Base-by-base conservation (phyloP, 768 basidiomycete species). In the Leucocoprinus leucothites region DNA sequence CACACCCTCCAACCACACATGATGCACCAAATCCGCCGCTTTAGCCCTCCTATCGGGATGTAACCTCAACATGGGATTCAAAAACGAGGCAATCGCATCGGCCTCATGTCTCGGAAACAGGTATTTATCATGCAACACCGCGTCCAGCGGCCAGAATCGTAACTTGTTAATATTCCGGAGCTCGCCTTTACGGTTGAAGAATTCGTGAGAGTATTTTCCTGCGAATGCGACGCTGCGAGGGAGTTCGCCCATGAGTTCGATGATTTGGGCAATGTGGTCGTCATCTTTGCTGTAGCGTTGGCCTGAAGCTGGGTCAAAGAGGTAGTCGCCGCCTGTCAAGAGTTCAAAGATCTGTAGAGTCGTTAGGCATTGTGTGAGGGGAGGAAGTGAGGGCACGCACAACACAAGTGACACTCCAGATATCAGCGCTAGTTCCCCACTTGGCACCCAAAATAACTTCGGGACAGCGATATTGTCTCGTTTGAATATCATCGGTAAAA, bases 401-500 rank as follows among this genome's bases (percentile, higher is more conserved):
- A 69, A 98, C 84, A 71, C 94, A 96, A 0, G 95, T 88, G 0
- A 98, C 89, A 63, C 90, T 93, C 97, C 97, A 99, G 21, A 97
- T 85, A 71, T 99, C 97, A 22, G 94, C 94, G 62, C 90, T 94
- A 9, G 93, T 78, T 3, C 93, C 91, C 96, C 96, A 99, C 62
- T 92, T 91, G 1, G 93, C 92, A 42, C 96, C 96, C 1, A 98
- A 77, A 45, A 99, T 95, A 56, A 98, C 96, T 69, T 99, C 96
- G 1, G 97, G 96, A 76, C 92, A 94, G 24, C 97, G 85, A 69
- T 98, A 98, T 65, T 98, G 97, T 64, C 96, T 75, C 24, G 97
- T 99, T 74, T 98, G 90, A 62, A 98, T 98, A 64, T 98, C 97
- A 71, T 99, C 96, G 41, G 97, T 98, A 61, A 98, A 99, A 67